These are phyloP conservation scores for Beauveria caledonica DNA, from an alignment of 2,329 filamentous ascomycete genomes.

Conservation along the genomic window DNA sequence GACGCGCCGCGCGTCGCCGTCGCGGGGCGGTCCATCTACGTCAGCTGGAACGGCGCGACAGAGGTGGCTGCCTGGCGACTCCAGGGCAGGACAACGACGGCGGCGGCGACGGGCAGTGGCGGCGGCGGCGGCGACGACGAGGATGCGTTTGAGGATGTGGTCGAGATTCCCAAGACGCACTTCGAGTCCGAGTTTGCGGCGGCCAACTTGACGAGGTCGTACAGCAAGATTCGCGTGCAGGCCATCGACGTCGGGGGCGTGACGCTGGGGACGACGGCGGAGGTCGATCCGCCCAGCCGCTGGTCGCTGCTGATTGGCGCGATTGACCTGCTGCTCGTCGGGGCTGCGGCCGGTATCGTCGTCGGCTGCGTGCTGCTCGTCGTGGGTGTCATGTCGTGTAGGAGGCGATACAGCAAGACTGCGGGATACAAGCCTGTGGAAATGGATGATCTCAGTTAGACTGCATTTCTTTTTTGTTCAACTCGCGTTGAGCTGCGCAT, in stretches of 20 bases:
- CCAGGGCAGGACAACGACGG: not conserved
- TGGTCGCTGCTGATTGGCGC: not conserved
- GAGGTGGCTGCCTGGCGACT: conserved; percentile 11
- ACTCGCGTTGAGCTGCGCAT: not conserved
- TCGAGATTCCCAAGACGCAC: not conserved
- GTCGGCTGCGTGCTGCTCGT: not conserved
- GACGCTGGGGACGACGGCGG: conserved; percentile 5
- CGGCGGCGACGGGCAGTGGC: not conserved
- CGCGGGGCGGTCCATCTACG: not conserved
- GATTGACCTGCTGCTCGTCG: not conserved
- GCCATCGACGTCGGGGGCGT: conserved; percentile 1
- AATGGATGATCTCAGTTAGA: not conserved
- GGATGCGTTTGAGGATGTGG: not conserved
- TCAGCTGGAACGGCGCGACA: conserved; percentile 15
- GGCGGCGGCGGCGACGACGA: not conserved
- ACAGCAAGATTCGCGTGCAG: not conserved
- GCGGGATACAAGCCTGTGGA: conserved; percentile 1
- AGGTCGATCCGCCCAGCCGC: not conserved
- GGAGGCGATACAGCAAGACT: not conserved
- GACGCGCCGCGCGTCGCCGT: conserved; percentile 8
- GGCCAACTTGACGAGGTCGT: not conserved
- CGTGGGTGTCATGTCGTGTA: not conserved
- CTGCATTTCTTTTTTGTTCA: not conserved
- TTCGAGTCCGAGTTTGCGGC: conserved; percentile 3
- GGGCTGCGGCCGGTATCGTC: not conserved